Base-by-base conservation (phyloP, 441 rosid species). In the Aleurites moluccanus region DNA sequence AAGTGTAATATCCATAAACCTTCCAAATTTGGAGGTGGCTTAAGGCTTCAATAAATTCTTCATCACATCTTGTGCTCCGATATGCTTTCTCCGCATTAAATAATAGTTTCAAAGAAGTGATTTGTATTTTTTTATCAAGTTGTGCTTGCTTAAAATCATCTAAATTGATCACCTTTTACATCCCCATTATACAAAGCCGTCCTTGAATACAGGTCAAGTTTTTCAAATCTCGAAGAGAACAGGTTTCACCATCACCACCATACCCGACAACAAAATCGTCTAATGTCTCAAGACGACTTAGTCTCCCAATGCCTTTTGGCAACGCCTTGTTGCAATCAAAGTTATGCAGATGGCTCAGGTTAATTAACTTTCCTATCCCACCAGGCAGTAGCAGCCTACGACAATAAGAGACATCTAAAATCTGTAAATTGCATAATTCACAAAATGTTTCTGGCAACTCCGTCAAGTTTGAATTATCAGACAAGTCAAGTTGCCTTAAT, bases 371-470 rank as follows among this genome's bases (percentile, higher is more conserved):
- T n/a, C 68, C 76, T 6, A 74, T 68, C 5, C 73, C 64, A 2
- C 38, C 25, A 0, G 76, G 79, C 55, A 74, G 8, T 16, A 59
- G 18, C 3, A 73, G 33, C 18, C 4, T 3, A 1, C 2, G 0
- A 59, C 85, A 79, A 1, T 15, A 1, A 1, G 8, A 0, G 10
- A 82, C 14, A 30, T 42, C 23, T 23, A 82, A 74, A 15, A 38
- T 61, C 44, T 74, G 80, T 44, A 79, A 50, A 64, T 74, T 76
- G 49, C 1, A 59, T n/a, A 79, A 68, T 10, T 76, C 75, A 8
- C 78, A 73, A 2, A 74, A 10, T 20, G 33, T 18, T 64, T 82
- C 75, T 1, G 83, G 83, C 75, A 82, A 67, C 67, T 15, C 33
- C 30, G 10, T 68, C 28, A 77, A 18, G 1, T n/a, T 4, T 5